These are phyloP conservation scores for Penicillium atrosanguineum DNA, from an alignment of 495 filamentous ascomycete genomes.

Conservation along the genomic window DNA sequence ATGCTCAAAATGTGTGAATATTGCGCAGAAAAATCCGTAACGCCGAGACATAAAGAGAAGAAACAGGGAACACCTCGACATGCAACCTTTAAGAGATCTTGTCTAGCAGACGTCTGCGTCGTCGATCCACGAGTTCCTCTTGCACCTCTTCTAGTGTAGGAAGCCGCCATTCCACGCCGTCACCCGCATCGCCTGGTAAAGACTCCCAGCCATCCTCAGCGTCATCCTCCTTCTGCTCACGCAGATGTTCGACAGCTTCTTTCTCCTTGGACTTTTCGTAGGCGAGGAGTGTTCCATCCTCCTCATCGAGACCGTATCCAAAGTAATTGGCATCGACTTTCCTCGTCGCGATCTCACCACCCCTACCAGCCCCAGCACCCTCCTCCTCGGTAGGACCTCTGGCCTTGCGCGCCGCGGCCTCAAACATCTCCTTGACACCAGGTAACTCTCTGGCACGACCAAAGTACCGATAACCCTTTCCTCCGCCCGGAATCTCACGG, in stretches of 20 bases:
- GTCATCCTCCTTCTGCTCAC: constrained; percentile 44
- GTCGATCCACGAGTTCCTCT: constrained; percentile 85
- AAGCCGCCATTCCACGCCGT: constrained; percentile 80
- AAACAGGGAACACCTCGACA: constrained; percentile 7
- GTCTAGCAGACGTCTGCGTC: constrained; percentile 76
- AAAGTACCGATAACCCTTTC: constrained; percentile 91
- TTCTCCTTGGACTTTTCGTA: constrained; percentile 85
- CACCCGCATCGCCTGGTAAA: constrained; percentile 81
- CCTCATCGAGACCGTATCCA: constrained; percentile 91
- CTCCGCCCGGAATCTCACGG: constrained; percentile 82
- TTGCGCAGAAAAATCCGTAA: constrained; percentile 26
- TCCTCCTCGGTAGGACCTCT: constrained; percentile 62
- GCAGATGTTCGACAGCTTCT: constrained; percentile 68
- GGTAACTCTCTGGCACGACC: constrained; percentile 87
- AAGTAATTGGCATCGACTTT: constrained; percentile 94
- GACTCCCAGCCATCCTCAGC: constrained; percentile 70
- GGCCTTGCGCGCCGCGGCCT: constrained; percentile 56
- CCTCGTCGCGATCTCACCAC: constrained; percentile 67
- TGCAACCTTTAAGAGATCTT: constrained; percentile 57
- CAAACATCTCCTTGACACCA: constrained; percentile 96
- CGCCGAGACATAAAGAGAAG: constrained; percentile 21
- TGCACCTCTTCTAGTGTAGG: constrained; percentile 87
- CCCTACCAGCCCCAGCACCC: constrained; percentile 56
- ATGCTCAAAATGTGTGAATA: constrained; percentile 21
- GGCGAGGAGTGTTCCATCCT: constrained; percentile 77